Evolutionary conservation across 805 yeast genomes (phyloP).

Genomic region (Saturnispora diversa): DNA sequence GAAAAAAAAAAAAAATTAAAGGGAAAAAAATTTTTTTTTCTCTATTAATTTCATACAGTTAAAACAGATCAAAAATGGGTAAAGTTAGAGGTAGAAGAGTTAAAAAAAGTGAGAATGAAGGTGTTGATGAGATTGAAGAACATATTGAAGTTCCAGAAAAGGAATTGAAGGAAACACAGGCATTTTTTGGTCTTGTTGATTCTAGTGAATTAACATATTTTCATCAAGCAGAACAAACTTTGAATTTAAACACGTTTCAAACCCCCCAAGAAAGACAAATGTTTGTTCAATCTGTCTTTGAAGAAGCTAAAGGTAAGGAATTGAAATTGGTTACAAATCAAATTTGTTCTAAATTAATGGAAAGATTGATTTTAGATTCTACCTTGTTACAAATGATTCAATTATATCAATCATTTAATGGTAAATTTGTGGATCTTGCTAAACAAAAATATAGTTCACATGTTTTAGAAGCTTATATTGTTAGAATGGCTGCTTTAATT

Average conservation of each 20-base stretch:
- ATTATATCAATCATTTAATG: conserved; percentile 58
- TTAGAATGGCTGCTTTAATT: conserved; percentile 62
- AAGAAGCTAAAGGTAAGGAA: conserved; percentile 84
- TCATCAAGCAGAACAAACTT: conserved; percentile 82
- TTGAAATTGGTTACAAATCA: conserved; percentile 88
- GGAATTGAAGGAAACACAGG: conserved; percentile 19
- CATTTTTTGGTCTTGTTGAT: conserved; percentile 84
- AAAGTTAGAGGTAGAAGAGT: conserved; percentile 32
- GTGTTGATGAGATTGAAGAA: conserved; percentile 4
- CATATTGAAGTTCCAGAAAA: conserved; percentile 1
- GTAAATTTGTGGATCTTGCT: conserved; percentile 68
- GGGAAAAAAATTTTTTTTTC: conserved; percentile 1
- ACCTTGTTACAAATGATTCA: conserved; percentile 56
- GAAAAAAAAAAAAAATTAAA: conserved; percentile 2
- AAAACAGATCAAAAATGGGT: conserved; percentile 16
- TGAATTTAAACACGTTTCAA: conserved; percentile 73
- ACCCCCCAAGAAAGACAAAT: conserved; percentile 62
- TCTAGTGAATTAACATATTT: conserved; percentile 81
- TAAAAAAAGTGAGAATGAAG: conserved; percentile 14
- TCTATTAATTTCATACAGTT: background rate
- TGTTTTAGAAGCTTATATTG: conserved; percentile 78
- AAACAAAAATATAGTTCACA: conserved; percentile 91
- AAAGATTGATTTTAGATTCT: conserved; percentile 67
- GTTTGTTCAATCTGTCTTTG: conserved; percentile 70
- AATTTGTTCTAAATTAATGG: conserved; percentile 88